Percentiles rank a stretch among this genome's conserved stretches.
Conservation (phyloP, 805 yeast genomes). For the Kazachstania kunashirensis region DNA sequence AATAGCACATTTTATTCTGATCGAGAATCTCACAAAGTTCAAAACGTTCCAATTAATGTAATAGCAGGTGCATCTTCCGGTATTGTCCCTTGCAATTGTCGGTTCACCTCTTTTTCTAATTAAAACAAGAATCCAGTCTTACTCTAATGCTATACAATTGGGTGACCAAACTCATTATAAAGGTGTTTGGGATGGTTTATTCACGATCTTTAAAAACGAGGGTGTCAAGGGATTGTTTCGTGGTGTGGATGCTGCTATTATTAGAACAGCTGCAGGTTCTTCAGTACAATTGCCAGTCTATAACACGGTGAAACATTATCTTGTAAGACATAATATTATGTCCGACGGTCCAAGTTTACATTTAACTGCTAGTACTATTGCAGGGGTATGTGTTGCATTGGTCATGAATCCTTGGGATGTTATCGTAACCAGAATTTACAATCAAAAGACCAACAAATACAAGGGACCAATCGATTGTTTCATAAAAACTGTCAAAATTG, state of each 20-base stretch:
- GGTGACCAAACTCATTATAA: slow-evolving; percentile 91
- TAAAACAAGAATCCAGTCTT: slow-evolving; percentile 96
- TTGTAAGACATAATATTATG: slow-evolving; percentile 44
- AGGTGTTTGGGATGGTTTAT: slow-evolving; percentile 58
- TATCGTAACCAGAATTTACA: slow-evolving; percentile 85
- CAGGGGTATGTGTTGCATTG: slow-evolving; percentile 88
- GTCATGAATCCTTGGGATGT: slow-evolving; percentile 99
- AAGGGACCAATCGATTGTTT: slow-evolving; percentile 85
- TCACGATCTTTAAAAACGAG: slow-evolving; percentile 50
- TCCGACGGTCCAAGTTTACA: slow-evolving; percentile 62
- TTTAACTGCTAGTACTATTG: slow-evolving; percentile 58
- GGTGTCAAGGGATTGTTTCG: slow-evolving; percentile 80
- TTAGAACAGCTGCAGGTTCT: slow-evolving; percentile 94
- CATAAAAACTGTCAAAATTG: slow-evolving; percentile 66
- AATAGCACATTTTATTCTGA: slow-evolving; percentile 49
- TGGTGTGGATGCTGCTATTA: slow-evolving; percentile 89
- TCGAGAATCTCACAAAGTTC: slow-evolving; percentile 39
- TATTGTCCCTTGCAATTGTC: slow-evolving; percentile 72
- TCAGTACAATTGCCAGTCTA: slow-evolving; percentile 91
- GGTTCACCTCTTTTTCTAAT: slow-evolving; percentile 90
- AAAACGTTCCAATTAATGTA: slow-evolving; percentile 53
- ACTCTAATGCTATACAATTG: slow-evolving; percentile 52
- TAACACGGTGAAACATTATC: slow-evolving; percentile 58
- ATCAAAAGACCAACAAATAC: slow-evolving; percentile 83
- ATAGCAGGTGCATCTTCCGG: slow-evolving; percentile 78